Base-by-base conservation (phyloP, 257 asterid species). In the Voacanga thouarsii region DNA sequence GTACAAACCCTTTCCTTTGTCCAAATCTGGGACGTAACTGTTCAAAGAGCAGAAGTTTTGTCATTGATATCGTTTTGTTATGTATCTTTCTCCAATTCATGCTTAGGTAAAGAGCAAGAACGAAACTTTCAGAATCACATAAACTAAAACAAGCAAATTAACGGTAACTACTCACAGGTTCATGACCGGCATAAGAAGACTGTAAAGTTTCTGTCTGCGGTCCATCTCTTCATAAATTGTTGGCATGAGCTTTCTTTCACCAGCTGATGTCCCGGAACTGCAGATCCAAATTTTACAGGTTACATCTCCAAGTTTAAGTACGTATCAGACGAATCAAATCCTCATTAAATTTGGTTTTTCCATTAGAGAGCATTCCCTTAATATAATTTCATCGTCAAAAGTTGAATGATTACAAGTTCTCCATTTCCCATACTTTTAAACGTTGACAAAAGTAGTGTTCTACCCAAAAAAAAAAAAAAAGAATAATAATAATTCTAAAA, bases 221-320 rank as follows among this genome's bases (percentile, higher is more conserved):
- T 85, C 90, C 88, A 91, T 80, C 76, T 94, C 98, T 72, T 89
- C 89, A 4, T 80, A 79, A 67, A 94, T 90, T 4, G 96, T 94
- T 9, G 97, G 97, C 96, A 92, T 90, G 24, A 94, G 91, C 78
- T 94, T 94, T 79, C 98, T 88, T 67, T 94, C 98, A 10, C 98
- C 97, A 9, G 90, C 98, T 0, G 97, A 92, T 23, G 98, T 94
- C 50, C 98, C 98, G 2, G 97, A 94, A 71, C 97, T 93, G 83
- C 82, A 82, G 55, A 57, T 67, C 41, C 77, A 73, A 74, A 26
- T 23, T 50, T 55, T 44, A 39, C 21, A 30, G 23, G 56, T 14
- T 26, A 23, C 16, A n/a, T 53, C 50, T 28, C 12, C 21, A 72
- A 23, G 26, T 45, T 12, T 45, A 45, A 19, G 57, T 71, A 33